phyloP scores from a whole-genome alignment of 1,139 yeast genomes.

The Candida pseudoviswanathii region DNA sequence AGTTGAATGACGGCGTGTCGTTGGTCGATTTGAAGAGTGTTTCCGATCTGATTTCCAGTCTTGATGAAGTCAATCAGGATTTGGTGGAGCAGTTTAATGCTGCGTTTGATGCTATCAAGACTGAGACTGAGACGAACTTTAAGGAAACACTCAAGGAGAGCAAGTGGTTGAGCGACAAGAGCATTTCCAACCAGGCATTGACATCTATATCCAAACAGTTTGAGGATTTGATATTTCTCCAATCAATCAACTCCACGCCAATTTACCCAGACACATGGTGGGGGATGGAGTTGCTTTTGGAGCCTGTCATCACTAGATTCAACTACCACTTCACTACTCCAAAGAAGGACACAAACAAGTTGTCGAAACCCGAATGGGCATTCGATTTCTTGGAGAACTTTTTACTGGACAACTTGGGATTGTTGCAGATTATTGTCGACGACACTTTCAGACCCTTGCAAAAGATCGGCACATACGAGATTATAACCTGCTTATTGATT shows the following conservation, averaged over 20 bases:
- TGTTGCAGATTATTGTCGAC: constrained; percentile 37
- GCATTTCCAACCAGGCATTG: constrained; percentile 12
- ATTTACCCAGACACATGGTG: constrained; percentile 52
- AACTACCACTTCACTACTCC: constrained; percentile 69
- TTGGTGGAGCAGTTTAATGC: constrained; percentile 1
- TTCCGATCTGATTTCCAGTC: constrained; percentile 6
- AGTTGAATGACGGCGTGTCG: constrained; percentile 4
- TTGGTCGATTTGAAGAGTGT: constrained; percentile 9
- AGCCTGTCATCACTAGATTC: constrained; percentile 63
- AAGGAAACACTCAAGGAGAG: constrained; percentile 11
- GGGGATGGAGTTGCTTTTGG: constrained; percentile 59
- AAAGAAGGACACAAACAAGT: constrained; percentile 61
- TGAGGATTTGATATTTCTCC: constrained; percentile 36
- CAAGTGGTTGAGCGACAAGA: constrained; percentile 21
- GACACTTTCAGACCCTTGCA: constrained; percentile 30
- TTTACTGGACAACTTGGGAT: constrained; percentile 43
- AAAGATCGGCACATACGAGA: constrained; percentile 45
- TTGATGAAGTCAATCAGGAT: not conserved
- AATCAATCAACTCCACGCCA: constrained; percentile 34
- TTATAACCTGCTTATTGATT: constrained; percentile 55
- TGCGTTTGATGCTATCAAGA: constrained; percentile 7
- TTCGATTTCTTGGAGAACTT: constrained; percentile 56
- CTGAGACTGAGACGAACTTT: constrained; percentile 8
- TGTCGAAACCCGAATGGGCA: constrained; percentile 84
- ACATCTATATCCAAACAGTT: constrained; percentile 16